Evolutionary conservation across 768 basidiomycete species (phyloP).

Genomic region (Mycena alexandri): DNA sequence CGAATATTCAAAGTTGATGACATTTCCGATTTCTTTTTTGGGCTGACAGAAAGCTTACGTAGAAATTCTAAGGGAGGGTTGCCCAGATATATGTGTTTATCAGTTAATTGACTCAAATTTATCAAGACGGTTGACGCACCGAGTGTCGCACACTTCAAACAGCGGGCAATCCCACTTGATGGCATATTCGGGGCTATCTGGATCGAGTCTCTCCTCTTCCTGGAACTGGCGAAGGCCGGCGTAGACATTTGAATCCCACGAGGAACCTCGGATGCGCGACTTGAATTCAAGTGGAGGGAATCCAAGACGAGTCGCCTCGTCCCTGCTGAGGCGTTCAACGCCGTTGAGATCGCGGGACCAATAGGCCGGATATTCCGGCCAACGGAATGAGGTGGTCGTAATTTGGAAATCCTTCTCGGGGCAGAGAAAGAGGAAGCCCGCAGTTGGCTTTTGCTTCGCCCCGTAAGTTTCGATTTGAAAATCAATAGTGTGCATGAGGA

Average conservation of each 20-base stretch:
- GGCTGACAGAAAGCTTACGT: conserved; percentile 13
- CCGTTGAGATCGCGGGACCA: conserved; percentile 21
- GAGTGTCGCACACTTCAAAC: conserved; percentile 14
- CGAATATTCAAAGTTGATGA: too few species aligned
- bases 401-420: conserved; percentile 24
- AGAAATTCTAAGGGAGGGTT: conserved; percentile 18
- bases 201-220: conserved; percentile 19
- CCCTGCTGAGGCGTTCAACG: conserved; percentile 18
- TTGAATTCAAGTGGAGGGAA: conserved; percentile 22
- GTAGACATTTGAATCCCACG: conserved; percentile 22
- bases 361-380: conserved; percentile 24
- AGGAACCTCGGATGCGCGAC: conserved; percentile 17
- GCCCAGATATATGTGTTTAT: conserved; percentile 12
- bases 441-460: conserved; percentile 22
- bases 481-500: conserved; percentile 23
- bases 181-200: conserved; percentile 14
- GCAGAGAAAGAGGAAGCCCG: conserved; percentile 20
- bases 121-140: conserved; percentile 18
- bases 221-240: conserved; percentile 20
- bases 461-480: conserved; percentile 19
- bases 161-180: conserved; percentile 6
- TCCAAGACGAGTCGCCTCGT: conserved; percentile 19
- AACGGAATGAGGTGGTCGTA: conserved; percentile 17
- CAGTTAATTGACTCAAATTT: conserved; percentile 14
- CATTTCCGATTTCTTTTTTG: neutral